Base-by-base conservation (phyloP, 2,329 filamentous ascomycete genomes). In the Calonectria pauciramosa region DNA sequence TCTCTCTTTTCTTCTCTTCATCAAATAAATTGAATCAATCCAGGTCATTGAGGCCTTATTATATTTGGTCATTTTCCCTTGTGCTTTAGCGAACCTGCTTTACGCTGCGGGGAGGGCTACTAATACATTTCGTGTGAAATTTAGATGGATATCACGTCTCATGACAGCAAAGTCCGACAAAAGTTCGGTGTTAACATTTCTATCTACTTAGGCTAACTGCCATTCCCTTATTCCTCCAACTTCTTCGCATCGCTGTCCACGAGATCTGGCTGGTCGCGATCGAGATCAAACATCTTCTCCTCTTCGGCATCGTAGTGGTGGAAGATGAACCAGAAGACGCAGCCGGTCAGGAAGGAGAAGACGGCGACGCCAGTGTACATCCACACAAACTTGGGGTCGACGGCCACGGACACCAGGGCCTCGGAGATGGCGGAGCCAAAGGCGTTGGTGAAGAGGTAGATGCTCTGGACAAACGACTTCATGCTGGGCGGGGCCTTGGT, bases 401-500 rank as follows among this genome's bases (percentile, higher is more conserved):
- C 89, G 9, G 91, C 90, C 4, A 85, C 83, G 13, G 92, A 91
- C 2, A 91, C 89, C 16, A 94, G 85, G 3, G 92, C 89, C 78
- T 93, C 90, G 3, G 90, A 91, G 28, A 95, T 84, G 38, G 90
- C 90, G 2, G 90, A 88, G 4, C 90, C 90, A 56, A 91, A 87
- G 4, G 91, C 91, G 59, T 86, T 90, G 49, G 90, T 93, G 75
- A 93, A 87, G 71, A 92, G 86, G 79, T 90, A 93, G n/a, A 93
- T 80, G 16, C 88, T 88, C 82, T 88, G 89, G 36, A 91, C 86
- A 86, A 91, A 91, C 0, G 90, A 91, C 82, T 92, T 91, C 92
- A 95, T 94, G 82, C 88, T 91, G 52, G 90, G 89, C 2, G 93
- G 93, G 0, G 93, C 93, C 84, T 95, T 94, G 80, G 92, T 94